Percentiles rank a stretch among this genome's conserved stretches.
Conservation (phyloP, 495 filamentous ascomycete species). For the Trichoderma erinaceum region DNA sequence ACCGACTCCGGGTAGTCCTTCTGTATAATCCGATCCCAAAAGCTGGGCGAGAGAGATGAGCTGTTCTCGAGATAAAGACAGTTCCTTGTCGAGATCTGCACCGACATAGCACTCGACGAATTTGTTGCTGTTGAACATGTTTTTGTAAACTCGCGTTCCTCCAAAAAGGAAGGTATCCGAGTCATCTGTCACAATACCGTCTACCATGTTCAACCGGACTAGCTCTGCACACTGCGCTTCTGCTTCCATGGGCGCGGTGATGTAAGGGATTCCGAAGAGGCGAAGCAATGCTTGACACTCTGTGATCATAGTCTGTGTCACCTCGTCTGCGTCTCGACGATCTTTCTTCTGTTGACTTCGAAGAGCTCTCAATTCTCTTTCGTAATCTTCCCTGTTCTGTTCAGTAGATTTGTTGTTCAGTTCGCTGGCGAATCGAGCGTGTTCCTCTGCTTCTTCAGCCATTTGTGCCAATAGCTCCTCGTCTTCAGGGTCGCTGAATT, state of each 20-base stretch:
- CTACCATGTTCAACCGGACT: constrained; percentile 76
- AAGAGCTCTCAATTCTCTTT: constrained; percentile 77
- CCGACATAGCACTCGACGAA: constrained; percentile 93
- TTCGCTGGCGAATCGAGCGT: constrained; percentile 81
- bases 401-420: constrained; percentile 62
- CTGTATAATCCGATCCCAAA: constrained; percentile 88
- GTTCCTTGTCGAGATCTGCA: constrained; percentile 82
- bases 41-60: constrained; percentile 85
- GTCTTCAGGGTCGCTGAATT: constrained; percentile 80
- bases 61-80: constrained; percentile 71
- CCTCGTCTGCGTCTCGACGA: constrained; percentile 89
- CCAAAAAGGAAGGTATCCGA: constrained; percentile 97
- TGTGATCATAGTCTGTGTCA: constrained; percentile 86
- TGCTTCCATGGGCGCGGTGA: constrained; percentile 97
- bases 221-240: constrained; percentile 96
- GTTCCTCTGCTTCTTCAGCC: constrained; percentile 83
- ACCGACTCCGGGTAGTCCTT: constrained; percentile 82
- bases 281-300: constrained; percentile 88
- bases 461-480: constrained; percentile 80
- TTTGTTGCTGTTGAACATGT: constrained; percentile 98
- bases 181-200: constrained; percentile 98
- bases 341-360: constrained; percentile 94
- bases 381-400: constrained; percentile 70
- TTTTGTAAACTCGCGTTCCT: constrained; percentile 93
- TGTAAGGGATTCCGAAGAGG: constrained; percentile 90